Conservation (phyloP, 2,329 filamentous ascomycete genomes). For the Colletotrichum lentis region DNA sequence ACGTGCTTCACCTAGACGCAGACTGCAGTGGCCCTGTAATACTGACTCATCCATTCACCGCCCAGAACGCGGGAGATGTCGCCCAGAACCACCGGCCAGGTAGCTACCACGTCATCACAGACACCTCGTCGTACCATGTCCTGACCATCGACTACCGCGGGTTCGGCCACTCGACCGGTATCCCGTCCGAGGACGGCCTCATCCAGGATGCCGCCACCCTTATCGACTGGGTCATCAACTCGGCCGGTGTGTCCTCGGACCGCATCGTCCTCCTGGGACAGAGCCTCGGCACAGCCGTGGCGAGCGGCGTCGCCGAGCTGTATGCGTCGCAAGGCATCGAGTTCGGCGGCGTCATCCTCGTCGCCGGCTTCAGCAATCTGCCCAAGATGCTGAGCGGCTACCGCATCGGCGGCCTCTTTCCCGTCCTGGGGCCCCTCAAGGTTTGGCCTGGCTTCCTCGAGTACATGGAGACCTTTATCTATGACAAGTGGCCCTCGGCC, state of each 20-base stretch:
- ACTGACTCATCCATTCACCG: background rate
- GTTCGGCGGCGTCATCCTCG: constrained; percentile 81
- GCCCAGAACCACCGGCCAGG: constrained; percentile 79
- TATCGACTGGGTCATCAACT: constrained; percentile 74
- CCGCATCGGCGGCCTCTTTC: constrained; percentile 78
- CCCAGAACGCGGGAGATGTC: constrained; percentile 83
- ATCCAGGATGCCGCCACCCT: constrained; percentile 80
- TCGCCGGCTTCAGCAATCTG: constrained; percentile 81
- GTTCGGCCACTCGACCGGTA: constrained; percentile 82
- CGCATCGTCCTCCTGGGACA: constrained; percentile 86
- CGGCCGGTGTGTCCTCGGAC: constrained; percentile 70
- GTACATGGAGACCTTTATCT: constrained; percentile 68
- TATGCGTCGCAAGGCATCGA: constrained; percentile 69
- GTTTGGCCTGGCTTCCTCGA: constrained; percentile 70
- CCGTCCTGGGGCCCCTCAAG: constrained; percentile 78
- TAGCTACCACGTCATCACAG: constrained; percentile 79
- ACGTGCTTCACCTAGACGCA: constrained; percentile 42
- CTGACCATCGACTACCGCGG: constrained; percentile 92
- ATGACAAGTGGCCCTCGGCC: constrained; percentile 84
- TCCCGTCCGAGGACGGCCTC: constrained; percentile 80
- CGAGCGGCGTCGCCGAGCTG: constrained; percentile 75
- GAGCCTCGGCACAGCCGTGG: constrained; percentile 87
- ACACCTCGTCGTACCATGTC: constrained; percentile 78
- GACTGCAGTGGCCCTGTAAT: constrained; percentile 37
- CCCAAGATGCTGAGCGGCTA: constrained; percentile 79